These are phyloP conservation scores for Digitaria exilis DNA, from an alignment of 202 grass and related monocot species.

Conservation along the genomic window DNA sequence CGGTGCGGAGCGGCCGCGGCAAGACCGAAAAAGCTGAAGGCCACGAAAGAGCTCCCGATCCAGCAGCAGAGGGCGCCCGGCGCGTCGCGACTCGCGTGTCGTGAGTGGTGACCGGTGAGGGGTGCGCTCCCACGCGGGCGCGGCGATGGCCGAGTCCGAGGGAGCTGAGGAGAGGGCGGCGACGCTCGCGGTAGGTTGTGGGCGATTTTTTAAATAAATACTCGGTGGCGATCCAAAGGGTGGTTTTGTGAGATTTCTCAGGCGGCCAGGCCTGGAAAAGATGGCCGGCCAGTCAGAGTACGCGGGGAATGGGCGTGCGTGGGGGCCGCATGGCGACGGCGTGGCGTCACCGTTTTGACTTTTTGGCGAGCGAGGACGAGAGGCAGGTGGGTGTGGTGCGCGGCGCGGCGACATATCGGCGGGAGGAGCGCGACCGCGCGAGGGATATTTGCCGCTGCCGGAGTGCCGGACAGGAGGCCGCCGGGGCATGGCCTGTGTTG, in stretches of 20 bases:
- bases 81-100: not conserved
- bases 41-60: not conserved
- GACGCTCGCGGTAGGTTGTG: slow-evolving; percentile 22
- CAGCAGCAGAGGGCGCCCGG: not conserved
- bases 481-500: too few species aligned
- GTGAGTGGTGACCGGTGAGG: not conserved
- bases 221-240: not conserved
- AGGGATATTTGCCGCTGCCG: not conserved
- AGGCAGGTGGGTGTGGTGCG: not conserved
- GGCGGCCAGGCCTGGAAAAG: not conserved
- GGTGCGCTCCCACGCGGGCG: not conserved
- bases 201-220: slow-evolving; percentile 36
- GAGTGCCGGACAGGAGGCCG: too few species aligned
- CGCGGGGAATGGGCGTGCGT: fast-evolving
- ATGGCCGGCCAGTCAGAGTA: too few species aligned
- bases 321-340: not conserved
- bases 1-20: not conserved
- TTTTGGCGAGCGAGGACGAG: not conserved
- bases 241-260: not conserved
- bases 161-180: not conserved
- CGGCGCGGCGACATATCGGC: not conserved
- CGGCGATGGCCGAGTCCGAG: slow-evolving; percentile 5
- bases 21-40: not conserved
- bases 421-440: not conserved
- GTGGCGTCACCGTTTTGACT: not conserved